Evolutionary conservation across 768 basidiomycete species (phyloP).

Genomic region (Pulveroboletus sp.): DNA sequence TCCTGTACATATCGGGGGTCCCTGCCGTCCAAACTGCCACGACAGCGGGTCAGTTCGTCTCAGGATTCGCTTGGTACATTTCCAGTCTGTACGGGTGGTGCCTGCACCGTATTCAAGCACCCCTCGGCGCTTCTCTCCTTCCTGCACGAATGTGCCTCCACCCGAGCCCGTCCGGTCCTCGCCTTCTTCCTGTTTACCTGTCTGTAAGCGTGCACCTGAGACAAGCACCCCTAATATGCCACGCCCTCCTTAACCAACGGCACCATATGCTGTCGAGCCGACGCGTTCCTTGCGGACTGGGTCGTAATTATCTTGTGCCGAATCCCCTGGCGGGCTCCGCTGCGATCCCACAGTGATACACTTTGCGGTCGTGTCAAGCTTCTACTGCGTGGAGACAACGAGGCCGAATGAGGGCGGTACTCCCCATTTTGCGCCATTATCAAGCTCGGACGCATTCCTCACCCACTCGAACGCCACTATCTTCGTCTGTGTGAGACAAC

Average conservation of each 20-base stretch:
- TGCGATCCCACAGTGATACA: background rate
- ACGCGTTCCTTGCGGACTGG: background rate
- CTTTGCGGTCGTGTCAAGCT: slow-evolving; percentile 1
- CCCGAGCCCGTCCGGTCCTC: slow-evolving; percentile 22
- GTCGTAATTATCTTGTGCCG: background rate
- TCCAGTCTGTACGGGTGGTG: slow-evolving; percentile 10
- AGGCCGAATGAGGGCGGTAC: slow-evolving; percentile 4
- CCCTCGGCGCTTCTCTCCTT: slow-evolving; percentile 10
- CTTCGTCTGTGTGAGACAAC: background rate
- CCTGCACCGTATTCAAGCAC: slow-evolving; percentile 1
- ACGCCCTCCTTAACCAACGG: background rate
- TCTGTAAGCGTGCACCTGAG: background rate
- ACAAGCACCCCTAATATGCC: background rate
- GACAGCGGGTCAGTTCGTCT: slow-evolving; percentile 11
- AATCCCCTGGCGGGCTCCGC: background rate
- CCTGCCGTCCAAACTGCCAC: slow-evolving; percentile 9
- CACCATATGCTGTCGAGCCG: background rate
- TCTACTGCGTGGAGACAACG: slow-evolving; percentile 9
- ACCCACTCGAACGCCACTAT: background rate
- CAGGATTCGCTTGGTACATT: slow-evolving; percentile 22
- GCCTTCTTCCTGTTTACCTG: background rate
- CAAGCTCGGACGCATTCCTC: background rate
- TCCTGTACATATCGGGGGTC: slow-evolving; percentile 29
- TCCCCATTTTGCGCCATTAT: slow-evolving; percentile 8
- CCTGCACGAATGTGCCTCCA: background rate